Base-by-base conservation (phyloP, 2,329 filamentous ascomycete species). In the Penicillium sp. region DNA sequence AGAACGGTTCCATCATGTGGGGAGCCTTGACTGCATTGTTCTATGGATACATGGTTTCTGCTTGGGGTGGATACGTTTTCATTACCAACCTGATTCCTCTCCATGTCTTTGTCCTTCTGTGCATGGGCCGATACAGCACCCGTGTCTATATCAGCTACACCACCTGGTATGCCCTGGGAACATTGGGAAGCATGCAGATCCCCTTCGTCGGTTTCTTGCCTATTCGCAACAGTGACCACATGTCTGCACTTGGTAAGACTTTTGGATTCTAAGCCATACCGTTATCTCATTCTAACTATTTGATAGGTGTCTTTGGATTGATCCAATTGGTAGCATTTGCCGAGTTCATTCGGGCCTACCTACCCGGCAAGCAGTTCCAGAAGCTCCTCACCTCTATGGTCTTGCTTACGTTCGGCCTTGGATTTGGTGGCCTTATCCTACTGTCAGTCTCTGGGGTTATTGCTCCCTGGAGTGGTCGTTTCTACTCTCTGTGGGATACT, bases 21-120 rank as follows among this genome's bases (percentile, higher is more conserved):
- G 93, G 92, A 67, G 92, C 91, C 38, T 82, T 97, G 61, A 94
- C 92, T 68, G 94, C 94, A 43, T 83, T 99, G 54, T 97, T 95
- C 79, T 99, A 99, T 78, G 94, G 94, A 71, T 99, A 99, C 86
- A 99, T 99, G 94, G 94, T 99, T 63, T 94, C 93, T 48, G 96
- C 95, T 19, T 99, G 94, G 94, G 94, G 94, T 83, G 94, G 94
- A 72, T 99, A 99, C 76, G 94, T 96, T 70, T 99, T 99, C 84
- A 99, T 99, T 72, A 99, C 95, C 60, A 97, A 96, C 75, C 80
- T 99, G 77, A 87, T 99, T 58, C 94, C 94, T 38, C 85, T 99
- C 65, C 94, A 99, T 76, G 87, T 91, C 8, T 92, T 99, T 68
- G 91, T 96, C 46, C 83, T 99, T 65, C 88, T 99, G 70, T 91